phyloP scores from a whole-genome alignment of 129 eudicot species.

The Flaveria ramosissima region DNA sequence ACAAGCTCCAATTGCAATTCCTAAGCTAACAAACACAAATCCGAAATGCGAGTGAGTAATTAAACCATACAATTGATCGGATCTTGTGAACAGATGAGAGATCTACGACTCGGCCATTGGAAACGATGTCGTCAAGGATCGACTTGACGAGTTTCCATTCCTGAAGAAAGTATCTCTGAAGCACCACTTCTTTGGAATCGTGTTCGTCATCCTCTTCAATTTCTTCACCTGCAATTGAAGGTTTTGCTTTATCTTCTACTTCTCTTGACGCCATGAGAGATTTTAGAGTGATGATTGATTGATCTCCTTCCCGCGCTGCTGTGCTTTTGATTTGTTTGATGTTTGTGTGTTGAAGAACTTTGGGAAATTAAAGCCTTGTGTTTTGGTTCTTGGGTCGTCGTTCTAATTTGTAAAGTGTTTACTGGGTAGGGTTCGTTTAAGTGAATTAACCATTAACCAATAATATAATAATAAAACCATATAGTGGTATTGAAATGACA shows the following conservation, averaged over 20 bases:
- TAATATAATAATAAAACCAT: no score
- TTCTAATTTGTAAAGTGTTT: not conserved
- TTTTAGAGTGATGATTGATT: slow-evolving; percentile 1
- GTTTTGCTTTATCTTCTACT: slow-evolving; percentile 34
- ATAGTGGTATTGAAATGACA: no score
- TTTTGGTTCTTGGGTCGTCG: slow-evolving; percentile 7
- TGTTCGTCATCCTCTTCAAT: slow-evolving; percentile 66
- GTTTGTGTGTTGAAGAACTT: slow-evolving; percentile 17
- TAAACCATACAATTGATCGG: slow-evolving; percentile 68
- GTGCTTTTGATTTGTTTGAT: slow-evolving; percentile 32
- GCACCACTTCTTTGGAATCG: slow-evolving; percentile 58
- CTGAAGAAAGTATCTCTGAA: slow-evolving; percentile 73
- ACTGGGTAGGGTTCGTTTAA: not conserved
- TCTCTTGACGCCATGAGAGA: slow-evolving; percentile 37
- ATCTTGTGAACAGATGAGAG: slow-evolving; percentile 76
- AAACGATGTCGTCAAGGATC: slow-evolving; percentile 69
- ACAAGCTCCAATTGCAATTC: slow-evolving; percentile 2
- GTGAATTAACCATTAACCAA: no score
- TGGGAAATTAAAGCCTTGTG: slow-evolving; percentile 8
- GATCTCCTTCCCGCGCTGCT: slow-evolving; percentile 46
- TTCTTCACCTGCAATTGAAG: slow-evolving; percentile 13
- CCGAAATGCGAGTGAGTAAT: slow-evolving; percentile 24
- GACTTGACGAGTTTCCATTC: slow-evolving; percentile 93
- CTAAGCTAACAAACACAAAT: not conserved
- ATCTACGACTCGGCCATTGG: slow-evolving; percentile 62